phyloP scores from a whole-genome alignment of 1,284 basidiomycete species.

The Agroathelia rolfsii region DNA sequence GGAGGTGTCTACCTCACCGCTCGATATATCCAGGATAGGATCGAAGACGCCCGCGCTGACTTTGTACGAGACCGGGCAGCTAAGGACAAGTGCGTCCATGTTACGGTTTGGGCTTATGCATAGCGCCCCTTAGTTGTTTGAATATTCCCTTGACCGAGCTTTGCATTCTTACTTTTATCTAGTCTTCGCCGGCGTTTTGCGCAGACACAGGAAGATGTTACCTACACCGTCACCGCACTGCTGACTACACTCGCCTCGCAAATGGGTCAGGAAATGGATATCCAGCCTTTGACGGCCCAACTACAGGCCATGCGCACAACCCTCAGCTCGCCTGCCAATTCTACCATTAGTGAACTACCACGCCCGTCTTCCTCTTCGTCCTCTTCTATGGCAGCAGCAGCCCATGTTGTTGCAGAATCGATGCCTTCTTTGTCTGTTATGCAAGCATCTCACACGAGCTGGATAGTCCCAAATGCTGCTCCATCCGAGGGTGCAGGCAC shows the following conservation, averaged over 20 bases:
- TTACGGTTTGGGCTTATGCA: constrained; percentile 7
- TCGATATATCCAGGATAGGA: constrained; percentile 52
- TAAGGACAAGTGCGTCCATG: constrained; percentile 59
- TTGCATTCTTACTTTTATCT: constrained; percentile 4
- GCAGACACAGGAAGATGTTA: constrained; percentile 75
- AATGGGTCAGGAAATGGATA: constrained; percentile 70
- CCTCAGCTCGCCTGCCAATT: constrained; percentile 13
- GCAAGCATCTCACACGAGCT: no score
- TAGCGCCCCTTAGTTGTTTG: no score
- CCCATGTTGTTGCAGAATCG: constrained; percentile 26
- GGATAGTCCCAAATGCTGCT: no score
- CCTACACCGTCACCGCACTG: constrained; percentile 74
- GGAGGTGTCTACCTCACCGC: constrained; percentile 65
- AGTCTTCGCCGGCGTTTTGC: constrained; percentile 73
- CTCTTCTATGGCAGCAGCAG: constrained; percentile 14
- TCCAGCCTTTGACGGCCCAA: constrained; percentile 69
- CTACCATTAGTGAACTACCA: constrained; percentile 14
- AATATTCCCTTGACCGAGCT: constrained; percentile 6
- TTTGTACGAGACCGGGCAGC: constrained; percentile 58
- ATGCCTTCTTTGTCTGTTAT: no score
- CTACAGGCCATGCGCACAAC: constrained; percentile 43
- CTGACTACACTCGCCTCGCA: constrained; percentile 69
- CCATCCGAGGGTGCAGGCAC: no score
- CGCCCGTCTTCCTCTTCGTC: constrained; percentile 11
- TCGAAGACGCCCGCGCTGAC: constrained; percentile 64